Percentiles rank a stretch among this genome's conserved stretches.
phyloP scores from a whole-genome alignment of 2,329 filamentous ascomycete genomes.

The Fusarium ramigenum region DNA sequence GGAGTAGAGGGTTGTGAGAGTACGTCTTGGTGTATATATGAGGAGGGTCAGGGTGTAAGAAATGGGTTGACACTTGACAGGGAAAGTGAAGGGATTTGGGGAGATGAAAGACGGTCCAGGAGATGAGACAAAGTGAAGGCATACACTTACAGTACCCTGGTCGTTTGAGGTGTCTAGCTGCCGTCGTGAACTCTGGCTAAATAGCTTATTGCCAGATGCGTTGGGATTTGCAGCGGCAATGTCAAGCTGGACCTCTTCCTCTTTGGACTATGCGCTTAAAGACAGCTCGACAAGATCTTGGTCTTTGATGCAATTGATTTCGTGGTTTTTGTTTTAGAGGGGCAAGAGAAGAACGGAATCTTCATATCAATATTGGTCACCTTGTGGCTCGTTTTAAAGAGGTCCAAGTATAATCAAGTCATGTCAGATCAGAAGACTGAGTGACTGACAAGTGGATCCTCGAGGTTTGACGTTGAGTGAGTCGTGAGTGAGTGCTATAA shows the following conservation, averaged over 20 bases:
- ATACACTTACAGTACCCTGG: constrained; percentile 30
- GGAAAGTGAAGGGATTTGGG: constrained; percentile 5
- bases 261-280: constrained; percentile 8
- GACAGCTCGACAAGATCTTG: constrained; percentile 12
- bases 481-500: background rate
- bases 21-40: background rate
- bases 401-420: constrained; percentile 18
- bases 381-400: constrained; percentile 21
- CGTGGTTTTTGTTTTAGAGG: background rate
- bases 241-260: constrained; percentile 6
- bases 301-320: constrained; percentile 16
- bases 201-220: constrained; percentile 30
- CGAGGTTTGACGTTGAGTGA: constrained; percentile 4
- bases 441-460: constrained; percentile 30
- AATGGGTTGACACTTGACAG: constrained; percentile 6
- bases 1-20: background rate
- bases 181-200: constrained; percentile 23
- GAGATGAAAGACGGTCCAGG: constrained; percentile 1
- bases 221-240: constrained; percentile 17
- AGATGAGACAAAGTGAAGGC: constrained; percentile 9
- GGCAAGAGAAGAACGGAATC: background rate
- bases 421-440: constrained; percentile 33
- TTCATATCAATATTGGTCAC: constrained; percentile 4
- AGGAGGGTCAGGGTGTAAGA: constrained; percentile 13
- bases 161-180: constrained; percentile 25